Base-by-base conservation (phyloP, 352 stramenopile species). In the Pythium utonaiense region DNA sequence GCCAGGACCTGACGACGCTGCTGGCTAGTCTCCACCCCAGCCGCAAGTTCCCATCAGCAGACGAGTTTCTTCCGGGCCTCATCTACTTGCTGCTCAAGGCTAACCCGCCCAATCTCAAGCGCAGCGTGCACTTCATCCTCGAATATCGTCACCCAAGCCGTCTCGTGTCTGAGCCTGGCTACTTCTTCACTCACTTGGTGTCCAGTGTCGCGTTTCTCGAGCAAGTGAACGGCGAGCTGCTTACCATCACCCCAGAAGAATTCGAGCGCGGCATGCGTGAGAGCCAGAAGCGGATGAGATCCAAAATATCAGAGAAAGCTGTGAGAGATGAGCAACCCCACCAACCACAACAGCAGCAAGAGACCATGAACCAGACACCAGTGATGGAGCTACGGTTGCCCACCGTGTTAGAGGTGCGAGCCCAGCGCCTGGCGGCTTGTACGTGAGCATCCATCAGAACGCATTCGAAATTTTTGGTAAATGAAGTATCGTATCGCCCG, bases 161-260 rank as follows among this genome's bases (percentile, higher is more conserved):
- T 27, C 59, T 98, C 10, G 73, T 96, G 21, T 96, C 88, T 1
- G 90, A 98, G 66, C 84, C 86, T 3, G 89, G 91, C 1, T 98
- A 98, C 51, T 96, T 96, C 53, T 93, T 98, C 61, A 97, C 92
- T 8, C 86, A 98, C 55, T 54, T 98, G 14, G 74, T 91, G 30
- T 93, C 82, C 10, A 90, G 78, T 38, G 70, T 95, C 2, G 80
- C 79, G 9, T 95, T 95, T 40, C 45, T 95, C 0, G 85, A 95
- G 36, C 74, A 91, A 25, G 72, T 93, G 19, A 77, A 92, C 55
- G 77, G 77, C 9, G 81, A 81, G 10, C 60, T 76, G 16, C 70
- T 95, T 7, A 92, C 80, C 0, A 95, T 95, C 42, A 80, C 78
- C 0, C 55, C 71, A 0, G 78, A 91, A 25, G 85, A 93, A 27